A percentile compares a stretch with the other conserved stretches of the same genome.
Evolutionary conservation across 1,139 yeast genomes (phyloP).

Genomic region (Protomyces inundatus): DNA sequence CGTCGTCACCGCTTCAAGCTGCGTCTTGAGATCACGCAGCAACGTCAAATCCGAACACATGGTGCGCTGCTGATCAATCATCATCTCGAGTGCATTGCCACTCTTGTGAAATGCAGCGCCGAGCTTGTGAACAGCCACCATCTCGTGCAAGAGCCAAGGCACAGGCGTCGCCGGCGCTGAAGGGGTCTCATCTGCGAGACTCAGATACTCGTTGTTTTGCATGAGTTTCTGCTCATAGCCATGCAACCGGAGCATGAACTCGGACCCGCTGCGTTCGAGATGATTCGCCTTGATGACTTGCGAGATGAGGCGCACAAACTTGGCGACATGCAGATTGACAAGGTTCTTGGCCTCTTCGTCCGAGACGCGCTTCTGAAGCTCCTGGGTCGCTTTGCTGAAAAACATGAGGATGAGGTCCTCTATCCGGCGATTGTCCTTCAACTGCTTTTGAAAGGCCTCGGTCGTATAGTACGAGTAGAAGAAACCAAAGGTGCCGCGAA

Average conservation of each 20-base stretch:
- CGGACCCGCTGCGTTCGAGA: constrained; percentile 7
- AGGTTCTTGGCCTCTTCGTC: constrained; percentile 45
- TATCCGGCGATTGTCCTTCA: constrained; percentile 46
- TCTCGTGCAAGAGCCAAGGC: neutral
- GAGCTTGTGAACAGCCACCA: neutral
- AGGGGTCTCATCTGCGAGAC: neutral
- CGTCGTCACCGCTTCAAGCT: neutral
- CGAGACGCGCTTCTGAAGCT: constrained; percentile 49
- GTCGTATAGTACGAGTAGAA: constrained; percentile 37
- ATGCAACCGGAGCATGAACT: constrained; percentile 3
- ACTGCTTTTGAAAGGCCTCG: constrained; percentile 39
- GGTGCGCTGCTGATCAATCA: neutral
- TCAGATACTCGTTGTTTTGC: neutral
- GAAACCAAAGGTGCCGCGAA: constrained; percentile 26
- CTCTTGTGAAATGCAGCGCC: neutral
- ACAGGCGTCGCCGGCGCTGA: neutral
- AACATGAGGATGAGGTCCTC: constrained; percentile 65
- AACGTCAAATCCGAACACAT: neutral
- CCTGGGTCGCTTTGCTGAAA: constrained; percentile 60
- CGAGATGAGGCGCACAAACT: constrained; percentile 51
- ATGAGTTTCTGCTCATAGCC: constrained; percentile 16
- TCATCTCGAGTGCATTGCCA: neutral
- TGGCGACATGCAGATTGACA: constrained; percentile 53
- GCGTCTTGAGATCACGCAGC: constrained; percentile 7
- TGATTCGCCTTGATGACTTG: constrained; percentile 43